phyloP scores from a whole-genome alignment of 495 filamentous ascomycete species.

The Rostrohypoxylon terebratum region DNA sequence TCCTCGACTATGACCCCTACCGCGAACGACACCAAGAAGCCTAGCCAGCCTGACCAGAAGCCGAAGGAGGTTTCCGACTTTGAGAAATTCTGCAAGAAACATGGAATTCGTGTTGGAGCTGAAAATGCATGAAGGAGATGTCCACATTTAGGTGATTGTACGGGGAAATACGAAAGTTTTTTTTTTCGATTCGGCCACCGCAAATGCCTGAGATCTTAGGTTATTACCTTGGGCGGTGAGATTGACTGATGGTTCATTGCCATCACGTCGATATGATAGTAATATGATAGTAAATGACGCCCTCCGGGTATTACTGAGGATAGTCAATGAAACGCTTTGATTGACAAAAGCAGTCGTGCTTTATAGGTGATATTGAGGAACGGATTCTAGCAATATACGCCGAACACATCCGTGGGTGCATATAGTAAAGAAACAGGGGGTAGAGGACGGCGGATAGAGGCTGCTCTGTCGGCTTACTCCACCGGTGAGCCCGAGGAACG shows the following conservation, averaged over 20 bases:
- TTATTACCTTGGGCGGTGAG: background rate
- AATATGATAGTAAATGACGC: background rate
- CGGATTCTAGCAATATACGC: background rate
- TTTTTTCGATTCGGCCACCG: background rate
- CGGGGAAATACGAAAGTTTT: background rate
- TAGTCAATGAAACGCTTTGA: background rate
- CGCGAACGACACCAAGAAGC: too few species aligned
- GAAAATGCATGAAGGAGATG: background rate
- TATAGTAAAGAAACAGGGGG: conserved; percentile 7
- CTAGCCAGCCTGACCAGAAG: too few species aligned
- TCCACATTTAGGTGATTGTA: background rate
- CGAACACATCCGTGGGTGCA: background rate
- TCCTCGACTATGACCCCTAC: background rate
- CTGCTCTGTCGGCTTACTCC: conserved; percentile 29
- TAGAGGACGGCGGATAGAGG: background rate
- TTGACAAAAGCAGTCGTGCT: background rate
- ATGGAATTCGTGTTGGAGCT: conserved; percentile 25
- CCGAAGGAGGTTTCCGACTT: too few species aligned
- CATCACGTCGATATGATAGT: background rate
- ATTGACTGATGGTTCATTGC: background rate
- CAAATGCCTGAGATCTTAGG: background rate
- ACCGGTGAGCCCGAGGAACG: conserved; percentile 17
- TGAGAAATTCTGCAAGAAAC: conserved; percentile 17
- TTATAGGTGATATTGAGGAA: background rate
- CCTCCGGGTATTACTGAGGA: background rate